Percentiles rank a stretch among this genome's conserved stretches.
phyloP scores from a whole-genome alignment of 1,139 yeast species.

The Candida sanyaensis region DNA sequence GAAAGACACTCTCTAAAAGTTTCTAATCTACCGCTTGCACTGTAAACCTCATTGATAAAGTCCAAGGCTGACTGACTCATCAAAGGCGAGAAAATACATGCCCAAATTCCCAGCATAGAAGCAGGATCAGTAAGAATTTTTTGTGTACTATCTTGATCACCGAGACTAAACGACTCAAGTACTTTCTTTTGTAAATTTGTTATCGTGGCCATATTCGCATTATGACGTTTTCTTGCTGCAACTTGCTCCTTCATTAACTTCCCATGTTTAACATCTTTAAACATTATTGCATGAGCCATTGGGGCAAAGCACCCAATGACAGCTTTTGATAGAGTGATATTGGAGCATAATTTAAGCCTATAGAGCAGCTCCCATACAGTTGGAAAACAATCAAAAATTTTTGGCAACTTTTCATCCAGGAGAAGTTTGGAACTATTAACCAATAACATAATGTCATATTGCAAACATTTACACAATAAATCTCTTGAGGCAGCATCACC shows the following conservation, averaged over 20 bases:
- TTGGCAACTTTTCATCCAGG: conserved; percentile 36
- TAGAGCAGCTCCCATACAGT: conserved; percentile 48
- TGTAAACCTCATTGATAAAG: conserved; percentile 74
- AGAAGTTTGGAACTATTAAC: conserved; percentile 54
- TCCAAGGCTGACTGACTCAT: conserved; percentile 71
- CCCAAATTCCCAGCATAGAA: conserved; percentile 62
- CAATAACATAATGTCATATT: conserved; percentile 58
- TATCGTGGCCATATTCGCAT: conserved; percentile 28
- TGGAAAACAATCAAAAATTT: conserved; percentile 47
- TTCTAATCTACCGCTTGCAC: conserved; percentile 64
- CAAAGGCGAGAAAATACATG: conserved; percentile 63
- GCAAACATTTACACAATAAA: conserved; percentile 49
- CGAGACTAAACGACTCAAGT: conserved; percentile 36
- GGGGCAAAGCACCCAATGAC: conserved; percentile 44
- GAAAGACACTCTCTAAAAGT: conserved; percentile 60
- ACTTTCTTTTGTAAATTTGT: conserved; percentile 24
- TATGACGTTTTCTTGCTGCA: conserved; percentile 33
- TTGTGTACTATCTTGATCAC: conserved; percentile 47
- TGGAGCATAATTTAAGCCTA: conserved; percentile 32
- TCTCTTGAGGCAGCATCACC: conserved; percentile 30
- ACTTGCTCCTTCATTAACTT: conserved; percentile 20
- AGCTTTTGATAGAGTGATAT: conserved; percentile 38
- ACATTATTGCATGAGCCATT: conserved; percentile 42
- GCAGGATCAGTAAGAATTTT: conserved; percentile 22
- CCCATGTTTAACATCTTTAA: conserved; percentile 28